Percentiles rank a stretch among this genome's conserved stretches.
Evolutionary conservation across 2,329 filamentous ascomycete genomes (phyloP).

Genomic region (Trichoderma sp.): DNA sequence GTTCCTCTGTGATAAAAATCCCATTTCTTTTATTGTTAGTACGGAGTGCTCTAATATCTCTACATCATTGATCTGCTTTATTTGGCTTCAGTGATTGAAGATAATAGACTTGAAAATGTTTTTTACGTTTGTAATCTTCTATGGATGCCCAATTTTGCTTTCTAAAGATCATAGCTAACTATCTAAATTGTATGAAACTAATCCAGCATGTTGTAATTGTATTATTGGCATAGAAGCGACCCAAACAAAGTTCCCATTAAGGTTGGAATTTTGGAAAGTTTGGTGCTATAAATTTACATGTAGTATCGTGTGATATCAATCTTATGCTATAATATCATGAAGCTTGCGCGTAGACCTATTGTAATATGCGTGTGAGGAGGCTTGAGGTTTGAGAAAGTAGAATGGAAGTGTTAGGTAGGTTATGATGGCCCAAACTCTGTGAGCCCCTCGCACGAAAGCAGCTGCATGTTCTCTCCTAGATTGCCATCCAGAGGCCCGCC

Average conservation of each 20-base stretch:
- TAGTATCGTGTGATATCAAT: too few relatives aligned
- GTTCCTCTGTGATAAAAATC: too few relatives aligned
- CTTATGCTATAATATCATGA: neutral
- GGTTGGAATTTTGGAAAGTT: too few relatives aligned
- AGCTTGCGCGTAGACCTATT: neutral
- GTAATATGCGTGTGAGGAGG: neutral
- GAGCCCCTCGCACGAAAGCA: neutral
- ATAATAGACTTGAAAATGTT: neutral
- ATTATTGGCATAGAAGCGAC: too few relatives aligned
- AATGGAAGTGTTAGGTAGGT: neutral
- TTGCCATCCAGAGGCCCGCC: neutral
- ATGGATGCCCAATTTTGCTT: neutral
- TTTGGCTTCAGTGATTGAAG: neutral
- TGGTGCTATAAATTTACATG: too few relatives aligned
- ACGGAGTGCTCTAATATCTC: too few relatives aligned
- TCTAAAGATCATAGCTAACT: neutral
- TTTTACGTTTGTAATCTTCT: neutral
- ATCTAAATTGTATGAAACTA: too few relatives aligned
- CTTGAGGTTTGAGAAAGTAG: neutral
- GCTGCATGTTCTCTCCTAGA: neutral
- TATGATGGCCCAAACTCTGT: neutral
- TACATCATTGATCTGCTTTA: fast-evolving
- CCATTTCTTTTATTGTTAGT: too few relatives aligned
- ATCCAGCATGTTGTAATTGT: too few relatives aligned
- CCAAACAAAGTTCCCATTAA: too few relatives aligned